Evolutionary conservation across 1,284 basidiomycete species (phyloP).

Genomic region (Mixia osmundae): DNA sequence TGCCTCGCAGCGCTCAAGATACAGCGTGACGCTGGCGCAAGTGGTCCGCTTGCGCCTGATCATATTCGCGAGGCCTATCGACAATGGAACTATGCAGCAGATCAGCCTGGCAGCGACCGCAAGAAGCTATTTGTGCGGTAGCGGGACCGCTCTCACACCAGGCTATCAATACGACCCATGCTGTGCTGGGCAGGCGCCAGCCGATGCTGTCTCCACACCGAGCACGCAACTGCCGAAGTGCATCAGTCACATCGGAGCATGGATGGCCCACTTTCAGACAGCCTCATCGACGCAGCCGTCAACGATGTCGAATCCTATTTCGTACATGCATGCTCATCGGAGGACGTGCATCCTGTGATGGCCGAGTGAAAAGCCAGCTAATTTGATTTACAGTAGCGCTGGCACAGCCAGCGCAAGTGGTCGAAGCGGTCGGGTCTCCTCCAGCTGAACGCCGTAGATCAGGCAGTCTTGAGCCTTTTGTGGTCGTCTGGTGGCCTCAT

Average conservation of each 20-base stretch:
- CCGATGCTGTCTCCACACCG: no score
- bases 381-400: constrained; percentile 13
- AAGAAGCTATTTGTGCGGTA: constrained; percentile 11
- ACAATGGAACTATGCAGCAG: constrained; percentile 54
- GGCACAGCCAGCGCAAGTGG: constrained; percentile 18
- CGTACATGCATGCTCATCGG: no score
- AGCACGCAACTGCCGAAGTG: no score
- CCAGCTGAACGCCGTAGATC: constrained; percentile 42
- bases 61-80: constrained; percentile 70
- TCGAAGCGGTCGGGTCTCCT: constrained; percentile 30
- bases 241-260: no score
- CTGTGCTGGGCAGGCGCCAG: no score
- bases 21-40: constrained; percentile 44
- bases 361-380: not conserved
- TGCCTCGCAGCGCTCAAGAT: constrained; percentile 38
- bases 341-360: no score
- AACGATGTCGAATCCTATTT: no score
- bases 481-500: constrained; percentile 33
- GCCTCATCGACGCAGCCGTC: no score
- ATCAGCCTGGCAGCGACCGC: constrained; percentile 17
- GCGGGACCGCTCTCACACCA: no score
- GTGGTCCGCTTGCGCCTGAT: constrained; percentile 56
- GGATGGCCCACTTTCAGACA: no score
- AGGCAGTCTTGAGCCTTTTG: constrained; percentile 52
- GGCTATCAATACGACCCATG: no score